Evolutionary conservation across 2,329 filamentous ascomycete genomes (phyloP).

Genomic region (Microcera coccophila): DNA sequence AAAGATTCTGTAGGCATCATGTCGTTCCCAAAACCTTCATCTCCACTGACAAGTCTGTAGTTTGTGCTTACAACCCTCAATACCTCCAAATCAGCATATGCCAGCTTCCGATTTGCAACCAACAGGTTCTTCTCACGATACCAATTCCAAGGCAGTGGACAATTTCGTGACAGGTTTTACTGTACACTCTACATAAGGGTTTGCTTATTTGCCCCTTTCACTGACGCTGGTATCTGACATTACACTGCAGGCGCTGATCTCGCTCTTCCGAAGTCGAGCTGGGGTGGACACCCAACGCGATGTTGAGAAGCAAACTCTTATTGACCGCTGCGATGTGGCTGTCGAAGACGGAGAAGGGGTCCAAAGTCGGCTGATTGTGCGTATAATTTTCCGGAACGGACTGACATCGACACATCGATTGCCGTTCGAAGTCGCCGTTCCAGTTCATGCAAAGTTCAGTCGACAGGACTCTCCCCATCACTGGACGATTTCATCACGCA

Average conservation of each 20-base stretch:
- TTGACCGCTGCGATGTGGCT: slow-evolving; percentile 70
- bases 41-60: slow-evolving; percentile 37
- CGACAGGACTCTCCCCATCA: slow-evolving; percentile 60
- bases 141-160: slow-evolving; percentile 54
- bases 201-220: too few relatives aligned
- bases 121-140: slow-evolving; percentile 71
- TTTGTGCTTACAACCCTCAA: slow-evolving; percentile 72
- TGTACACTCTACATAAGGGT: slow-evolving; percentile 73
- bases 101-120: slow-evolving; percentile 64
- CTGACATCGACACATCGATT: slow-evolving; percentile 74
- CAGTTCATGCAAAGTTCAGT: slow-evolving; percentile 74
- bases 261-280: slow-evolving; percentile 66
- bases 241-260: slow-evolving; percentile 61
- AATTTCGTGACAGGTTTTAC: slow-evolving; percentile 60
- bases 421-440: slow-evolving; percentile 69
- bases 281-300: slow-evolving; percentile 54
- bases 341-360: slow-evolving; percentile 67
- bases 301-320: slow-evolving; percentile 62
- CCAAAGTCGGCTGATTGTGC: slow-evolving; percentile 70
- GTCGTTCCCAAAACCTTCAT: not conserved
- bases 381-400: slow-evolving; percentile 70
- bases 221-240: too few relatives aligned
- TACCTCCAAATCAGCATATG: slow-evolving; percentile 75
- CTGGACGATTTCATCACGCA: slow-evolving; percentile 69
- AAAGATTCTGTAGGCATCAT: slow-evolving; percentile 54